Evolutionary conservation across 208 protist genomes (phyloP).

Genomic region (Acanthamoeba culbertsoni): DNA sequence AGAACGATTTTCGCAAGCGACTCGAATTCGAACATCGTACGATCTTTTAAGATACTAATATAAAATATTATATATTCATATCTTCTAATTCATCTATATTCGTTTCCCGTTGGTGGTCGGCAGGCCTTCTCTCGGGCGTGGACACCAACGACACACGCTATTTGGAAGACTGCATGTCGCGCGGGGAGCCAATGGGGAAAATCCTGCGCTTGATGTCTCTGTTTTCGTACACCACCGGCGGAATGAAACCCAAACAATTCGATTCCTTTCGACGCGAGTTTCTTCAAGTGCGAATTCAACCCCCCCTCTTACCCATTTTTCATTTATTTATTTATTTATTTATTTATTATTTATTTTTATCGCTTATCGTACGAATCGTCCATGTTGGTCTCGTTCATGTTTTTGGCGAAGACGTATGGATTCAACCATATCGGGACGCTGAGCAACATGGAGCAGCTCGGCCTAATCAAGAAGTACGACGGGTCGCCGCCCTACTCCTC

Average conservation of each 20-base stretch:
- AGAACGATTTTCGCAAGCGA: constrained; percentile 47
- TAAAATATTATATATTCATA: not conserved
- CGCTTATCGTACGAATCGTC: not conserved
- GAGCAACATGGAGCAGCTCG: constrained; percentile 66
- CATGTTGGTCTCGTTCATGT: not conserved
- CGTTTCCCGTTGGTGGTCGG: not conserved
- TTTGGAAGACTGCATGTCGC: constrained; percentile 66
- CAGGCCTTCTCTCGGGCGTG: not conserved
- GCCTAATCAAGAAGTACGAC: constrained; percentile 57
- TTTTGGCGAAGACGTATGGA: constrained; percentile 62
- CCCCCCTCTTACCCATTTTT: not conserved
- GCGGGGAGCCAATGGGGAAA: constrained; percentile 63
- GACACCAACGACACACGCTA: not conserved
- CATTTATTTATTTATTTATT: not conserved
- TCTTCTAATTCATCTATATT: not conserved
- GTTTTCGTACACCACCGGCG: constrained; percentile 46
- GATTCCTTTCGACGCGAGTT: constrained; percentile 69
- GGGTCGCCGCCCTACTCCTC: not conserved
- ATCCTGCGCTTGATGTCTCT: constrained; percentile 69
- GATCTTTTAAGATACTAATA: not conserved
- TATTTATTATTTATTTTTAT: no score
- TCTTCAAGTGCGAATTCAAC: constrained; percentile 9
- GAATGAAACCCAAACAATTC: constrained; percentile 71
- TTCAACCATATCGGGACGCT: constrained; percentile 68
- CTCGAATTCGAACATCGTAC: constrained; percentile 70